A percentile compares a stretch with the other conserved stretches of the same genome.
These are phyloP conservation scores for Kurtzmaniella natalensis DNA, from an alignment of 1,139 yeast genomes.

Conservation along the genomic window DNA sequence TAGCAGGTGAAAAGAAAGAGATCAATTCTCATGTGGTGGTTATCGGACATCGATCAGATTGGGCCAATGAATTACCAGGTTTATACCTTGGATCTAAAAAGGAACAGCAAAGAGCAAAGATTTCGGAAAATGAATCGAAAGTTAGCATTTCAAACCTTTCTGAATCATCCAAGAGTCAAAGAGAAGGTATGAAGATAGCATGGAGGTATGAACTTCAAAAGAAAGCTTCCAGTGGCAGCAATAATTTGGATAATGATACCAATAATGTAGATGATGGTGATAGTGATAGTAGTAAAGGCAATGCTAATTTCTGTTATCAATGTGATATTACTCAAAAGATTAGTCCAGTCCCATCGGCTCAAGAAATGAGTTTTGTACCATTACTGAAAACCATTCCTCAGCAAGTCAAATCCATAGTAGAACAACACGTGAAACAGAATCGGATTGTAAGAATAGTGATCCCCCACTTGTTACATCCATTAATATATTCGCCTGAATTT, in stretches of 20 bases:
- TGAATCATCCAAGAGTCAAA: slow-evolving; percentile 15
- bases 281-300: slow-evolving; percentile 15
- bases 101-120: slow-evolving; percentile 59
- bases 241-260: neutral
- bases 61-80: slow-evolving; percentile 80
- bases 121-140: slow-evolving; percentile 55
- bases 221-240: slow-evolving; percentile 16
- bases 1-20: slow-evolving; percentile 21
- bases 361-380: slow-evolving; percentile 58
- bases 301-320: slow-evolving; percentile 59
- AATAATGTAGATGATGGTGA: neutral
- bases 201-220: slow-evolving; percentile 77
- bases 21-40: slow-evolving; percentile 60
- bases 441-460: slow-evolving; percentile 61
- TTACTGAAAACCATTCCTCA: slow-evolving; percentile 25
- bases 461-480: slow-evolving; percentile 79
- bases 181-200: slow-evolving; percentile 65
- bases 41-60: slow-evolving; percentile 54
- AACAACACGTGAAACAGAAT: slow-evolving; percentile 27
- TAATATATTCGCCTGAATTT: slow-evolving; percentile 57
- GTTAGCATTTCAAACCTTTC: slow-evolving; percentile 66
- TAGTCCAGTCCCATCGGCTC: slow-evolving; percentile 59
- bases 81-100: slow-evolving; percentile 65
- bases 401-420: slow-evolving; percentile 40
- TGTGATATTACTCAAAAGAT: slow-evolving; percentile 73